Evolutionary conservation across 164 flowering plant species (phyloP).

Genomic region (Malania oleifera): DNA sequence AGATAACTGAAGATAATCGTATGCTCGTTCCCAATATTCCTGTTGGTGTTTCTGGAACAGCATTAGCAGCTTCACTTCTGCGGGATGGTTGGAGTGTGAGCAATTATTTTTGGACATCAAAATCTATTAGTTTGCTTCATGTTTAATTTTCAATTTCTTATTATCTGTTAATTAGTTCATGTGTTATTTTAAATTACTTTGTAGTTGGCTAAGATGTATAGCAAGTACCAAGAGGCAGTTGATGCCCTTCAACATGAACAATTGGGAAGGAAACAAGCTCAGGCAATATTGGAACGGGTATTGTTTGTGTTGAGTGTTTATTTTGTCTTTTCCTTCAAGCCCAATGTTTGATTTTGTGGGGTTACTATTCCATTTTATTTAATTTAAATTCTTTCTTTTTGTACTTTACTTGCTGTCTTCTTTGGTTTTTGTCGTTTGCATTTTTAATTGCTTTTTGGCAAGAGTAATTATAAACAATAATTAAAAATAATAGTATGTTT

Average conservation of each 20-base stretch:
- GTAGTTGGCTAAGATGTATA: slow-evolving; percentile 88
- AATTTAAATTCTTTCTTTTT: too few species aligned
- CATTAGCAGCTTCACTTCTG: slow-evolving; percentile 91
- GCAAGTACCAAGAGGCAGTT: slow-evolving; percentile 90
- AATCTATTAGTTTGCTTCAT: background rate
- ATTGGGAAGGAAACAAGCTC: slow-evolving; percentile 74
- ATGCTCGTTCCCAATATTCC: slow-evolving; percentile 63
- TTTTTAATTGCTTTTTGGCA: too few species aligned
- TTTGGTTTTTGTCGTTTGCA: too few species aligned
- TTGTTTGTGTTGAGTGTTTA: background rate
- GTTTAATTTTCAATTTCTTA: background rate
- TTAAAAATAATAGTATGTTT: too few species aligned
- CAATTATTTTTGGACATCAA: slow-evolving; percentile 4
- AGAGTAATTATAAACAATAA: too few species aligned
- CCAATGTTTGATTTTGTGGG: background rate
- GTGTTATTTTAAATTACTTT: background rate
- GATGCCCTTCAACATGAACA: slow-evolving; percentile 93
- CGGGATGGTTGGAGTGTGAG: slow-evolving; percentile 99
- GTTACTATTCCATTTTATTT: too few species aligned
- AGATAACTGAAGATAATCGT: slow-evolving; percentile 28
- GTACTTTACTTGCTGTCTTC: too few species aligned
- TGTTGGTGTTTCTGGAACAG: slow-evolving; percentile 87
- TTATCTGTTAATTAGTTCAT: background rate
- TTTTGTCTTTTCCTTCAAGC: background rate
- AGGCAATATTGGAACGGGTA: slow-evolving; percentile 77